Conservation (phyloP, 495 filamentous ascomycete genomes). For the Amniculicola lignicola region DNA sequence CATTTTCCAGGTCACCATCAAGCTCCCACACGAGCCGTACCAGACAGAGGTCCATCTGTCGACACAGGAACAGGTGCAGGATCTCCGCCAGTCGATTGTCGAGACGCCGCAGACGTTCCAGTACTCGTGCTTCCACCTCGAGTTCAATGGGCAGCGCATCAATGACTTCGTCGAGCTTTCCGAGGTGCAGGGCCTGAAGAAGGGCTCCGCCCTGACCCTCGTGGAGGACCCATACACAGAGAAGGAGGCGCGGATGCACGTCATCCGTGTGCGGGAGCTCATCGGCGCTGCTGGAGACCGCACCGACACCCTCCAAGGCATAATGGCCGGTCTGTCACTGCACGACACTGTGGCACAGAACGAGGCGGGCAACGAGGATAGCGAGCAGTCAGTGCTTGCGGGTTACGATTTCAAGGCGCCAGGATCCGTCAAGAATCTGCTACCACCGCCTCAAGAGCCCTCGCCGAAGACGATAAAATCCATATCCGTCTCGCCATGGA, state of each 20-base stretch:
- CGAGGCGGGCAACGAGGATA: constrained; percentile 29
- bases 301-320: constrained; percentile 81
- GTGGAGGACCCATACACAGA: constrained; percentile 98
- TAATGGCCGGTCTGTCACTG: constrained; percentile 80
- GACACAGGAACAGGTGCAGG: constrained; percentile 91
- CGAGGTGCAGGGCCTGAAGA: constrained; percentile 74
- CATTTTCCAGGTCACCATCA: constrained; percentile 78
- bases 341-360: constrained; percentile 68
- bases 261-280: constrained; percentile 84
- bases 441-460: constrained; percentile 60
- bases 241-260: constrained; percentile 94
- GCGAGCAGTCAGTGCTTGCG: constrained; percentile 13
- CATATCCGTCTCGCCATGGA: constrained; percentile 88
- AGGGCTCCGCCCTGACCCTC: constrained; percentile 71
- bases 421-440: constrained; percentile 64
- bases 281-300: constrained; percentile 88
- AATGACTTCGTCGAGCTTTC: constrained; percentile 95
- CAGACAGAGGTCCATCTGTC: constrained; percentile 86
- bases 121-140: constrained; percentile 98
- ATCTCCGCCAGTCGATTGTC: constrained; percentile 93
- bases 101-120: constrained; percentile 91
- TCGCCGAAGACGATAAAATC: constrained; percentile 86
- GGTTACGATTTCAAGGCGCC: constrained; percentile 72
- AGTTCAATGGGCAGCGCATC: constrained; percentile 77
- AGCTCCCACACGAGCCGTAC: constrained; percentile 75